phyloP scores from a whole-genome alignment of 768 basidiomycete genomes.

The Galerina marginata region DNA sequence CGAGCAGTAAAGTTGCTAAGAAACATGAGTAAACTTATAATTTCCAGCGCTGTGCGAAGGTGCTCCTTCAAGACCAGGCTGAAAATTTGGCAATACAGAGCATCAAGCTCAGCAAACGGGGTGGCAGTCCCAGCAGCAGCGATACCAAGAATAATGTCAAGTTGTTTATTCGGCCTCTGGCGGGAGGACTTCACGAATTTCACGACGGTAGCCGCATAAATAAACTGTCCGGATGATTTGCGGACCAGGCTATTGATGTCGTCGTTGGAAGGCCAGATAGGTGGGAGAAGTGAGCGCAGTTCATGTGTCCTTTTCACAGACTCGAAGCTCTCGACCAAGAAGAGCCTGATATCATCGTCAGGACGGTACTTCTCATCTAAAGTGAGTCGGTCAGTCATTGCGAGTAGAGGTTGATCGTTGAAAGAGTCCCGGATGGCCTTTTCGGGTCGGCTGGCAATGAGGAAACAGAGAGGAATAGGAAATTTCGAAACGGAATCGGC shows the following conservation, averaged over 20 bases:
- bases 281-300: neutral
- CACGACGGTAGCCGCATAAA: constrained; percentile 15
- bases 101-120: constrained; percentile 15
- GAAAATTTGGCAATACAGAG: constrained; percentile 14
- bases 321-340: neutral
- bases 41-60: neutral
- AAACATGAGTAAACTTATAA: neutral
- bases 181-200: constrained; percentile 7
- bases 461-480: constrained; percentile 1
- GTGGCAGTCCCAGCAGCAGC: neutral
- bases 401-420: neutral
- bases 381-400: neutral
- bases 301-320: constrained; percentile 1
- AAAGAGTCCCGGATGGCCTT: constrained; percentile 3
- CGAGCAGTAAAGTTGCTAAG: too few relatives aligned
- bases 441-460: constrained; percentile 18
- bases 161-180: neutral
- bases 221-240: constrained; percentile 19
- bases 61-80: neutral
- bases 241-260: constrained; percentile 2
- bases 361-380: constrained; percentile 10
- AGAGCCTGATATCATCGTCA: constrained; percentile 9
- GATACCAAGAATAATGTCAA: constrained; percentile 3
- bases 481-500: neutral
- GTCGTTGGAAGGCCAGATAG: constrained; percentile 2